phyloP scores from a whole-genome alignment of 2,329 filamentous ascomycete genomes.

The Microthyrium microscopicum region DNA sequence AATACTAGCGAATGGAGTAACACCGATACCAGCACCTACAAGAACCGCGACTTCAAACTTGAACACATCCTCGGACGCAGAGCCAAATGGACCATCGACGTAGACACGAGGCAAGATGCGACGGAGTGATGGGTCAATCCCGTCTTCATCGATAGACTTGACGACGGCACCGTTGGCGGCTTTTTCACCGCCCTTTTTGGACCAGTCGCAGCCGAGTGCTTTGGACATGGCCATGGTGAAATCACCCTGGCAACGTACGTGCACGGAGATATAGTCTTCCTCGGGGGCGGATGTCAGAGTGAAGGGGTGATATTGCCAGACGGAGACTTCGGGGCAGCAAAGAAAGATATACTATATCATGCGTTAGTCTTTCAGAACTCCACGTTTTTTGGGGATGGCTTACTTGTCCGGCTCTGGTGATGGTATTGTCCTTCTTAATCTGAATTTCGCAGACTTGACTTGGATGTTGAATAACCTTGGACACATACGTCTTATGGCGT shows the following conservation, averaged over 20 bases:
- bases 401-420: constrained; percentile 62
- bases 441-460: constrained; percentile 83
- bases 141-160: constrained; percentile 47
- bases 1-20: constrained; percentile 35
- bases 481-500: constrained; percentile 69
- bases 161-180: constrained; percentile 40
- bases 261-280: constrained; percentile 79
- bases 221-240: constrained; percentile 57
- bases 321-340: constrained; percentile 68
- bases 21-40: constrained; percentile 34
- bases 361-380: constrained; percentile 15
- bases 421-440: constrained; percentile 79
- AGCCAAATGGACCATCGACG: constrained; percentile 72
- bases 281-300: constrained; percentile 75
- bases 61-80: constrained; percentile 76
- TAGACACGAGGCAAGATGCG: constrained; percentile 65
- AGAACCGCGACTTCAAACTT: constrained; percentile 39
- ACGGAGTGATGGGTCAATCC: constrained; percentile 53
- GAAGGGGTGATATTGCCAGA: constrained; percentile 83
- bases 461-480: constrained; percentile 78
- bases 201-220: constrained; percentile 60
- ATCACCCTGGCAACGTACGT: constrained; percentile 68
- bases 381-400: no score
- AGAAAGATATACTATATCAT: constrained; percentile 90
- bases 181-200: constrained; percentile 30